A percentile compares a stretch with the other conserved stretches of the same genome.
Evolutionary conservation across 345 rosid species (phyloP).

Genomic region (Pistacia integerrima): DNA sequence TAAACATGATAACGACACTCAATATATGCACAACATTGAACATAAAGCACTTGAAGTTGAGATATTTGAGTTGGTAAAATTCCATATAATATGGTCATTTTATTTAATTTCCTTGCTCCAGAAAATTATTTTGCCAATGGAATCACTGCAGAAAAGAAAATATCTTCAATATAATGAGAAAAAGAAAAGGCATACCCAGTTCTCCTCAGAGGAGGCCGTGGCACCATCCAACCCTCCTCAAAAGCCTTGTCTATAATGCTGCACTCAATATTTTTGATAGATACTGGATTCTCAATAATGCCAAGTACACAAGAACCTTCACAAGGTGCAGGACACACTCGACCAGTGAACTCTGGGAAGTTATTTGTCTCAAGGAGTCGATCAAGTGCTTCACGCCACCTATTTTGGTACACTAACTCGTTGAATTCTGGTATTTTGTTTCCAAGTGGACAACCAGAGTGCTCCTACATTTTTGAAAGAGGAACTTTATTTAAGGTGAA

Average conservation of each 20-base stretch:
- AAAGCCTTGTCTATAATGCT: constrained; percentile 93
- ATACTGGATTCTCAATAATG: constrained; percentile 98
- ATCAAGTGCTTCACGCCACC: constrained; percentile 98
- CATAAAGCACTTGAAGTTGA: background rate
- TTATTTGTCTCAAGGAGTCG: constrained; percentile 96
- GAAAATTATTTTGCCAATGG: background rate
- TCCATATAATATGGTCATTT: background rate
- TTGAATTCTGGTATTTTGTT: constrained; percentile 99
- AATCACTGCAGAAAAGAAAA: background rate
- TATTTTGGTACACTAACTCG: constrained; percentile 93
- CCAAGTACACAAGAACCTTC: constrained; percentile 99
- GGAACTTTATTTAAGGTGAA: background rate
- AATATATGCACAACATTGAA: background rate
- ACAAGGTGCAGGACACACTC: constrained; percentile 99
- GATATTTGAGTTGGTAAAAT: background rate
- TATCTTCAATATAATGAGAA: background rate
- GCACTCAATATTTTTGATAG: constrained; percentile 92
- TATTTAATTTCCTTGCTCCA: background rate
- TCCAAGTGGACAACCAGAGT: constrained; percentile 98
- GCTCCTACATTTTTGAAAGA: constrained; percentile 52
- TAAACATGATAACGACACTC: background rate
- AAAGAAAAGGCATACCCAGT: constrained; percentile 64
- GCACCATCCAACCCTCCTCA: constrained; percentile 98
- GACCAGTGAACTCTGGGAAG: constrained; percentile 98
- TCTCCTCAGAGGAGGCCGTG: constrained; percentile 82